Base-by-base conservation (phyloP, 768 basidiomycete species). In the Boletus fagicola region DNA sequence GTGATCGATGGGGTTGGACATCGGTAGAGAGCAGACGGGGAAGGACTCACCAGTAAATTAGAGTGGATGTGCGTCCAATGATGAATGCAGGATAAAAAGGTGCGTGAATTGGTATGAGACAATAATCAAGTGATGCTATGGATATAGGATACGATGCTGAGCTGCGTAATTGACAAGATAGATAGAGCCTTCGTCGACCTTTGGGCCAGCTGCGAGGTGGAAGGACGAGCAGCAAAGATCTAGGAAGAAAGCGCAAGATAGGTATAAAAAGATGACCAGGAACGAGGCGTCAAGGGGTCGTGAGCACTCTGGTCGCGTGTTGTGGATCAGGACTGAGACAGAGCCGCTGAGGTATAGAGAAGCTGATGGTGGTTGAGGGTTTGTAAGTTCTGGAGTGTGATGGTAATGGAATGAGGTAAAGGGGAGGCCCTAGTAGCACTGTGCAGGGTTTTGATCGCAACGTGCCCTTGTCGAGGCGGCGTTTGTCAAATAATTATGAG, bases 381-480 rank as follows among this genome's bases (percentile, higher is more conserved):
- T 72, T 64, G 66, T 45, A 59, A 51, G 62, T 68, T 68, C 67
- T 65, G 61, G 67, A 62, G 58, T 51, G 59, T 72, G 65, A 68
- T 65, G 59, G 69, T 64, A 69, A 71, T 72, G 80, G 77, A 78
- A 79, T 74, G 81, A 83, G 81, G 80, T 77, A 79, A 76, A 79
- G 77, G 80, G 77, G 68, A 82, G 83, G 83, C 80, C 31, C 13
- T 75, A 77, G 68, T 71, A 69, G 61, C 49, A 68, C 63, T 69
- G 73, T 68, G 65, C 78, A 80, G 81, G 75, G 75, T 84, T 87
- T 85, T 86, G 85, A 87, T 87, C 77, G 77, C 85, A 87, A 87
- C 86, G 86, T 89, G 86, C 82, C 85, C 81, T 76, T 76, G 74
- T 78, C 71, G 75, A 75, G 75, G 75, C 79, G 76, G 75, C 74